phyloP scores from a whole-genome alignment of 1,284 basidiomycete genomes.

The Naganishia cerealis region DNA sequence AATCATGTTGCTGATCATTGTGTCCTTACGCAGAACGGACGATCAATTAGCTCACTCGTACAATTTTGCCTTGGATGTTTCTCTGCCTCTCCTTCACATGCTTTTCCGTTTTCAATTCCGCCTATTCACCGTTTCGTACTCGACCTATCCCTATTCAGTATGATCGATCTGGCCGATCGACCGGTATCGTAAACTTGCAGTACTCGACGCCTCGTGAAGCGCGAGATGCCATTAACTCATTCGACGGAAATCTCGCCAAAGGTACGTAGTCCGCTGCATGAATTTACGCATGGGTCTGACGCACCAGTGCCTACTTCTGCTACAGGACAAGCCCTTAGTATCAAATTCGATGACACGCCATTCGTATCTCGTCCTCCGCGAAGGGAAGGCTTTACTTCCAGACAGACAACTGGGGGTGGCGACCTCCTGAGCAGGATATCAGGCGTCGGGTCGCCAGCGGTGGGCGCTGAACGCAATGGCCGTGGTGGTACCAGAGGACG shows the following conservation, averaged over 20 bases:
- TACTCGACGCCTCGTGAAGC: slow-evolving; percentile 79
- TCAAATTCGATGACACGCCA: slow-evolving; percentile 61
- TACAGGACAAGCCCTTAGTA: slow-evolving; percentile 76
- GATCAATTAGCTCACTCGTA: slow-evolving; percentile 28
- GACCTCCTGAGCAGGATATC: slow-evolving; percentile 64
- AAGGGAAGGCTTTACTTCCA: slow-evolving; percentile 12
- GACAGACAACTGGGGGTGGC: slow-evolving; percentile 19
- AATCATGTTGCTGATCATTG: slow-evolving; percentile 9
- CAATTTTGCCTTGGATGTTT: slow-evolving; percentile 26
- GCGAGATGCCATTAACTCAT: slow-evolving; percentile 77
- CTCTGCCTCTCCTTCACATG: slow-evolving; percentile 15
- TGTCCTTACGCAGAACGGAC: slow-evolving; percentile 53
- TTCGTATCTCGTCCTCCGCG: slow-evolving; percentile 5
- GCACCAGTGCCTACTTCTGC: not conserved
- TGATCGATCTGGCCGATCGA: slow-evolving; percentile 90
- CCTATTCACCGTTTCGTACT: not conserved
- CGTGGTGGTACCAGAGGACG: slow-evolving; percentile 55
- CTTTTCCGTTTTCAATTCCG: not conserved
- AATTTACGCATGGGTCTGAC: not conserved
- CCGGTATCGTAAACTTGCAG: slow-evolving; percentile 76
- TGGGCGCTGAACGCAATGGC: slow-evolving; percentile 3
- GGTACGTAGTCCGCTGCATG: slow-evolving; percentile 58
- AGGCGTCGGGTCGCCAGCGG: slow-evolving; percentile 15
- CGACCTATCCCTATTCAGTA: slow-evolving; percentile 62
- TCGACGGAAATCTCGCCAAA: slow-evolving; percentile 85